Conservation (phyloP, 768 basidiomycete genomes). For the Phylloporus arenicola region DNA sequence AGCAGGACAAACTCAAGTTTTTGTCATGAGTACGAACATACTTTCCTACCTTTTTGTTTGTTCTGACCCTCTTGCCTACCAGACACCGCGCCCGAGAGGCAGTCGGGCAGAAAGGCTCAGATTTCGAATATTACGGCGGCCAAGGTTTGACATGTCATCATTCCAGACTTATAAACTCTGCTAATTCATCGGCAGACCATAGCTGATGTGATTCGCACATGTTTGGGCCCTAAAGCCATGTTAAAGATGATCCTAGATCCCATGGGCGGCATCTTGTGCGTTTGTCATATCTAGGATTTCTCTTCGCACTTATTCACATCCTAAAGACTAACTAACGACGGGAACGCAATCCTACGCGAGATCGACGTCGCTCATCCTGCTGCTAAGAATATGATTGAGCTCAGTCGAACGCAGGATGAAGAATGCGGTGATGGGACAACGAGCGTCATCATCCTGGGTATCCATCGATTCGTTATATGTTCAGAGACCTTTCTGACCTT, state of each 20-base stretch:
- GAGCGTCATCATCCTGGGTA: conserved; percentile 95
- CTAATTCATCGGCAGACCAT: conserved; percentile 59
- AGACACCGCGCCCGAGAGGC: conserved; percentile 94
- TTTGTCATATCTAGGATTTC: conserved; percentile 6
- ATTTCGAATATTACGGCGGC: conserved; percentile 96
- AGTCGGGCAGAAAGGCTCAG: conserved; percentile 92
- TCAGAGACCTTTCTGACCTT: background rate
- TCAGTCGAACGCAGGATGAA: conserved; percentile 96
- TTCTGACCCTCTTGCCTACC: conserved; percentile 1
- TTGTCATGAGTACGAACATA: conserved; percentile 66
- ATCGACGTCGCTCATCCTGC: conserved; percentile 99
- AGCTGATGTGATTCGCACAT: conserved; percentile 96
- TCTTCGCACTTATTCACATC: background rate
- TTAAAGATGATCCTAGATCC: conserved; percentile 99
- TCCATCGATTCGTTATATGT: conserved; percentile 12
- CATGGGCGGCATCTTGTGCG: conserved; percentile 96
- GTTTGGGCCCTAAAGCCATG: conserved; percentile 97
- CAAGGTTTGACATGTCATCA: conserved; percentile 51
- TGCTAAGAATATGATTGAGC: conserved; percentile 99
- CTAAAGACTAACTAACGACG: conserved; percentile 88
- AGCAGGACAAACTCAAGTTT: conserved; percentile 65
- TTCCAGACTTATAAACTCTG: no score
- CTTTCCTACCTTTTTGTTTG: background rate
- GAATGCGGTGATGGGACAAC: conserved; percentile 99
- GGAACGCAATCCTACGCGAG: conserved; percentile 97